phyloP scores from a whole-genome alignment of 2,329 filamentous ascomycete species.

The Cordyceps pruinosa region DNA sequence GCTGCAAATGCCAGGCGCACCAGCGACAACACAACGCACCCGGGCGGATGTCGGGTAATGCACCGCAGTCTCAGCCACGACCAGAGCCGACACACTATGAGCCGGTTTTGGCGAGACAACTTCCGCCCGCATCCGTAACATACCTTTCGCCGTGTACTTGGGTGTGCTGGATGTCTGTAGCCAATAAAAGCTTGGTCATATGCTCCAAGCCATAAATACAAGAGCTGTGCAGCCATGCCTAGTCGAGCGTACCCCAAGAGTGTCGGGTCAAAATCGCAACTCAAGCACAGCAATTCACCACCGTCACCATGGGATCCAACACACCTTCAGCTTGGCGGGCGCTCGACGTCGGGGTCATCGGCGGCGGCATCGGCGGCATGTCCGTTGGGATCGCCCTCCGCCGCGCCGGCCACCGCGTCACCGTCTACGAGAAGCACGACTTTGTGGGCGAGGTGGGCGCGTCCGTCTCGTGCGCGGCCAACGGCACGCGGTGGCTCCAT shows the following conservation, averaged over 20 bases:
- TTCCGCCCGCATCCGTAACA: background rate
- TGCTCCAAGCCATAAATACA: constrained; percentile 4
- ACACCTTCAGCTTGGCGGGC: constrained; percentile 32
- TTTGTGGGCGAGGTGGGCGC: constrained; percentile 63
- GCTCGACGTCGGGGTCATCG: constrained; percentile 38
- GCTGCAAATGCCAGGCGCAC: background rate
- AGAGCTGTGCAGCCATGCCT: background rate
- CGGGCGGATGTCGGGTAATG: constrained; percentile 6
- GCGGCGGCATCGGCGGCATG: constrained; percentile 43
- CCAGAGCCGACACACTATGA: background rate
- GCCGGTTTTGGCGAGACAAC: background rate
- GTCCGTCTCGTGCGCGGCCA: constrained; percentile 61
- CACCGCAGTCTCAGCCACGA: background rate
- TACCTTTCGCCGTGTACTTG: background rate
- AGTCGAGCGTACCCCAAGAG: too few species aligned
- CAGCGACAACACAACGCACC: background rate
- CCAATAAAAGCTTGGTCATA: background rate
- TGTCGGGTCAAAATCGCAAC: too few species aligned
- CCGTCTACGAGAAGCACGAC: constrained; percentile 59
- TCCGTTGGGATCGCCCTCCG: constrained; percentile 40
- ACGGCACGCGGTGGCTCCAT: constrained; percentile 62
- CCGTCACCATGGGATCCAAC: constrained; percentile 21
- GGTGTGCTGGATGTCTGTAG: background rate
- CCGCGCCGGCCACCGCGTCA: constrained; percentile 41
- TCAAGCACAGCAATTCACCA: background rate